A percentile compares a stretch with the other conserved stretches of the same genome.
phyloP scores from a whole-genome alignment of 352 stramenopile species.

The Phytophthora colocasiae region DNA sequence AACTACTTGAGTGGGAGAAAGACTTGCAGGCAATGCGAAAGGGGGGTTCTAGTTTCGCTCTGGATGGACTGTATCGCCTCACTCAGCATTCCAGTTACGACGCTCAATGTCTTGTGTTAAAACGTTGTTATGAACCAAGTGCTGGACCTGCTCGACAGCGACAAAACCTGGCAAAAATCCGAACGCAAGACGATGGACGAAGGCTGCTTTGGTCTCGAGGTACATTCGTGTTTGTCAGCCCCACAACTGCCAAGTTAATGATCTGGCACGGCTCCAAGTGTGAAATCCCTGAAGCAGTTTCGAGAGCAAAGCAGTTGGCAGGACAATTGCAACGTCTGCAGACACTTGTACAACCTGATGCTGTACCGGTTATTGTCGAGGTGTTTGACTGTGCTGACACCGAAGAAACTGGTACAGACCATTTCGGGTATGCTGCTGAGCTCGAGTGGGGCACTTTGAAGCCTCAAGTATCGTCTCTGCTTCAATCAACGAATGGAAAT shows the following conservation, averaged over 20 bases:
- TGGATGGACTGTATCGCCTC: constrained; percentile 50
- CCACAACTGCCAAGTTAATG: constrained; percentile 27
- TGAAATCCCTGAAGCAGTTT: constrained; percentile 33
- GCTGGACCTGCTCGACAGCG: constrained; percentile 9
- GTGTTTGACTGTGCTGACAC: constrained; percentile 9
- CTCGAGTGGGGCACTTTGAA: constrained; percentile 37
- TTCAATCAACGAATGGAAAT: constrained; percentile 5
- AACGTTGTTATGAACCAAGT: constrained; percentile 45
- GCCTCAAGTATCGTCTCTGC: neutral
- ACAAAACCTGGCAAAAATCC: constrained; percentile 13
- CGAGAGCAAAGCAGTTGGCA: constrained; percentile 23
- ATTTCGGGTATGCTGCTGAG: constrained; percentile 51
- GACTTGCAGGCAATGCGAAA: constrained; percentile 32
- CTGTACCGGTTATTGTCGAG: constrained; percentile 9
- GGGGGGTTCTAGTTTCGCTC: neutral
- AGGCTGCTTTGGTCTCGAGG: constrained; percentile 46
- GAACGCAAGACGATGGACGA: constrained; percentile 20
- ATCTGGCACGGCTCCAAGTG: constrained; percentile 52
- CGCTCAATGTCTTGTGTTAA: constrained; percentile 52
- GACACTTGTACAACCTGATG: constrained; percentile 1
- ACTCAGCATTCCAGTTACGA: constrained; percentile 60
- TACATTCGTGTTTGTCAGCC: constrained; percentile 53
- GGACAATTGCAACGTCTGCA: constrained; percentile 37
- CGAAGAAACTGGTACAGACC: constrained; percentile 22
- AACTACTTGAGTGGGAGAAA: constrained; percentile 72